Evolutionary conservation across 2,329 filamentous ascomycete genomes (phyloP).

Genomic region (Nemania sp.): DNA sequence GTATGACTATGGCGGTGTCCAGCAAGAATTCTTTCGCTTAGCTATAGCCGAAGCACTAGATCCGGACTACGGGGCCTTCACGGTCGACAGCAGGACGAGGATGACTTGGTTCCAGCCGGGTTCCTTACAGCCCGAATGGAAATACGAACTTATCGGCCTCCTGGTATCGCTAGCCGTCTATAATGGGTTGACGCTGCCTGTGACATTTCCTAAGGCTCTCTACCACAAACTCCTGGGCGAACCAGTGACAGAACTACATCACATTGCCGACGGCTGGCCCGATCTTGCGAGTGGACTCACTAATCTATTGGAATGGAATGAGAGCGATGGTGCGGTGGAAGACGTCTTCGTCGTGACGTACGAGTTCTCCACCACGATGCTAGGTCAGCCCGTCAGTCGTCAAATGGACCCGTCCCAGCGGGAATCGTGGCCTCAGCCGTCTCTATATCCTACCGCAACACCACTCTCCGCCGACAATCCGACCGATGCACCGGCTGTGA

Average conservation of each 20-base stretch:
- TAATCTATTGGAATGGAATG: conserved; percentile 74
- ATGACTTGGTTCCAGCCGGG: conserved; percentile 89
- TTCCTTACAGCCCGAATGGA: conserved; percentile 81
- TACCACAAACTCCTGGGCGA: conserved; percentile 78
- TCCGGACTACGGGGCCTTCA: conserved; percentile 79
- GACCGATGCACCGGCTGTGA: conserved; percentile 72
- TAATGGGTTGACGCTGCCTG: conserved; percentile 87
- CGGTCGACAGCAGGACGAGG: conserved; percentile 71
- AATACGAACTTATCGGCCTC: conserved; percentile 85
- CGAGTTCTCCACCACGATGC: conserved; percentile 71
- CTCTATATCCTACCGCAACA: conserved; percentile 29
- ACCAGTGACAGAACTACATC: conserved; percentile 69
- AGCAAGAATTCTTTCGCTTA: conserved; percentile 93
- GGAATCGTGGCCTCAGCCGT: conserved; percentile 59
- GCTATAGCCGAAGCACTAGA: conserved; percentile 79
- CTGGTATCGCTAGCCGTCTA: conserved; percentile 89
- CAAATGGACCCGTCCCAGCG: conserved; percentile 53
- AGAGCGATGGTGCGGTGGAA: conserved; percentile 72
- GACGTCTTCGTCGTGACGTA: conserved; percentile 85
- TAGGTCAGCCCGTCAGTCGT: conserved; percentile 60
- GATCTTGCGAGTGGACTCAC: conserved; percentile 75
- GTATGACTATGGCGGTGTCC: conserved; percentile 90
- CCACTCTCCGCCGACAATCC: conserved; percentile 44
- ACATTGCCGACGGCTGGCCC: conserved; percentile 88
- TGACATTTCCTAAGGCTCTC: conserved; percentile 83